These are phyloP conservation scores for Eragrostis nindensis DNA, from an alignment of 176 grass and related monocot genomes.

Conservation along the genomic window DNA sequence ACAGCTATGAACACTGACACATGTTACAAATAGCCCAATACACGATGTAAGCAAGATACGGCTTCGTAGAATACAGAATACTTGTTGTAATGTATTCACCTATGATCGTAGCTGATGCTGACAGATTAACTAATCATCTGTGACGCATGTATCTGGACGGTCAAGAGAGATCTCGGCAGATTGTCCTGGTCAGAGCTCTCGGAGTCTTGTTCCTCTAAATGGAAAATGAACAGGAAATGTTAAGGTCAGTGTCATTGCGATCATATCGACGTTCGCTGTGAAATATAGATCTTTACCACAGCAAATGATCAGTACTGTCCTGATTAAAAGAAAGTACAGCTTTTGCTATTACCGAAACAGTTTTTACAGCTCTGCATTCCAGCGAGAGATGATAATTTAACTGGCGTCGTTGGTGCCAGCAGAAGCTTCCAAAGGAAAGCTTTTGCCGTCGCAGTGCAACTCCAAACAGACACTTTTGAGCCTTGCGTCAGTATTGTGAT, in stretches of 20 bases:
- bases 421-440: too few species aligned
- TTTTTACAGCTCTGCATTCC: too few species aligned
- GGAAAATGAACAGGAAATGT: not conserved
- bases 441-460: too few species aligned
- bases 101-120: conserved; percentile 31
- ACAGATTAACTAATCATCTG: conserved; percentile 14
- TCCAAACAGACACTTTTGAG: conserved; percentile 30
- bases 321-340: too few species aligned
- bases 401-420: too few species aligned
- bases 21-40: not conserved
- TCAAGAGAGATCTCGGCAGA: conserved; percentile 25
- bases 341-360: too few species aligned
- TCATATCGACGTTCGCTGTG: not conserved
- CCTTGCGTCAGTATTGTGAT: conserved; percentile 35
- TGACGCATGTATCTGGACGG: not conserved
- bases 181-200: conserved; percentile 36
- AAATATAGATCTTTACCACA: not conserved
- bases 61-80: conserved; percentile 9
- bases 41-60: not conserved
- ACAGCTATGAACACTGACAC: conserved; percentile 7
- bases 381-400: too few species aligned
- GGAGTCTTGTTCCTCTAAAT: conserved; percentile 23
- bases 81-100: not conserved
- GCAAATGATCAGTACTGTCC: not conserved
- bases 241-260: conserved; percentile 35